Conservation (phyloP, 192 early-diverging fungal genomes). For the Gonapodya prolifera region DNA sequence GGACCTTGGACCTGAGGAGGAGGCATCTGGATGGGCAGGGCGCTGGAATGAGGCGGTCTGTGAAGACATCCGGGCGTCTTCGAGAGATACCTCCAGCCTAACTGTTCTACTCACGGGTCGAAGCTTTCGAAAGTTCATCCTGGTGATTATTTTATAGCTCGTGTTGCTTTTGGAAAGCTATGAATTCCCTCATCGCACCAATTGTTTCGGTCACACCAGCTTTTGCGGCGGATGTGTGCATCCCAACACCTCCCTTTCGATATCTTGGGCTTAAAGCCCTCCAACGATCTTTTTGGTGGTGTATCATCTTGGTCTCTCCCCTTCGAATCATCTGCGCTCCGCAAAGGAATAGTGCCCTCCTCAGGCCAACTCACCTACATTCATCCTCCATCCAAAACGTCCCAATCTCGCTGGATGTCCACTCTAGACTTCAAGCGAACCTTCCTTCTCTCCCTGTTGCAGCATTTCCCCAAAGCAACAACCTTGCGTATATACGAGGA, state of each 20-base stretch:
- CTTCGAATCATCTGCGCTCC: neutral
- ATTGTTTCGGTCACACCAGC: neutral
- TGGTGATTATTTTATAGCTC: neutral
- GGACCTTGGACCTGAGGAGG: neutral
- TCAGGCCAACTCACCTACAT: neutral
- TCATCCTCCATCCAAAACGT: neutral
- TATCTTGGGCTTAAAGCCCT: neutral
- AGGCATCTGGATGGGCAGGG: neutral
- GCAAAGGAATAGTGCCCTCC: neutral
- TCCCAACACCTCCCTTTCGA: neutral
- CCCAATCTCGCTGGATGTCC: neutral
- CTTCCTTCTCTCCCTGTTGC: neutral
- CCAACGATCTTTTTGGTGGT: neutral
- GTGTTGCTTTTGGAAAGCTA: neutral
- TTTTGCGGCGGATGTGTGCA: neutral
- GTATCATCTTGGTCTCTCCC: neutral
- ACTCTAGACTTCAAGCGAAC: neutral
- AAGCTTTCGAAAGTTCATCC: neutral
- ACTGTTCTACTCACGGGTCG: slow-evolving; percentile 2
- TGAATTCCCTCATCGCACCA: no score
- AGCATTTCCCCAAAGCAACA: neutral
- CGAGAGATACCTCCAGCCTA: neutral
- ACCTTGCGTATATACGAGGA: neutral
- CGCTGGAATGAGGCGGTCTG: neutral
- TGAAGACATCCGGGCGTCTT: neutral